Evolutionary conservation across 148 eudicot species (phyloP).

Genomic region (Fallopia convolvulus): DNA sequence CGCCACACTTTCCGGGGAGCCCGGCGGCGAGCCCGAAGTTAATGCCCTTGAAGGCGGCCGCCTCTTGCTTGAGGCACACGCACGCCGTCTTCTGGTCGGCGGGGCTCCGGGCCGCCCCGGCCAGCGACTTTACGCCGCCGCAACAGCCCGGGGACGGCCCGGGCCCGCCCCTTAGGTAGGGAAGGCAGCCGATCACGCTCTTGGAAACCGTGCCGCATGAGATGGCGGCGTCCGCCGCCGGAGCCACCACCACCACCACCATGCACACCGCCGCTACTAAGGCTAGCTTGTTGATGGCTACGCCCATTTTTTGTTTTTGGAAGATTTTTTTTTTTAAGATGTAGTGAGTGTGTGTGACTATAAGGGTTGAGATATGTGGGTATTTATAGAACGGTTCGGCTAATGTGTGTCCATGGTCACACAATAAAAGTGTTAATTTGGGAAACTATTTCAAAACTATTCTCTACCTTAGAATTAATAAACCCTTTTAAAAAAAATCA

Average conservation of each 20-base stretch:
- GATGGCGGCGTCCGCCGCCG: conserved; percentile 18
- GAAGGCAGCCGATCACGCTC: conserved; percentile 22
- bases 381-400: background rate
- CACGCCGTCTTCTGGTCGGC: conserved; percentile 31
- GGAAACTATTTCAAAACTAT: no score
- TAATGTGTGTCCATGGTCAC: no score
- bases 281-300: conserved; percentile 3
- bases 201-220: conserved; percentile 20
- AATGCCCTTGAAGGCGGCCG: conserved; percentile 13
- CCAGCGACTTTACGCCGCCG: conserved; percentile 20
- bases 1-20: conserved; percentile 30
- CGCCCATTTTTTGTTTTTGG: background rate
- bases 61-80: conserved; percentile 28
- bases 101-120: conserved; percentile 16
- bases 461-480: no score
- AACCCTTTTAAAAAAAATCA: no score
- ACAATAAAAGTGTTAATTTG: no score
- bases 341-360: background rate
- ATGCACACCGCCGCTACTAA: conserved; percentile 9
- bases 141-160: conserved; percentile 21
- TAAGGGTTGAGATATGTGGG: background rate
- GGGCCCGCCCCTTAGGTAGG: conserved; percentile 18
- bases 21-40: conserved; percentile 16
- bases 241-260: background rate
- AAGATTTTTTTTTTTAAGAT: background rate